These are phyloP conservation scores for Gynochthodes officinalis DNA, from an alignment of 257 asterid genomes.

Conservation along the genomic window DNA sequence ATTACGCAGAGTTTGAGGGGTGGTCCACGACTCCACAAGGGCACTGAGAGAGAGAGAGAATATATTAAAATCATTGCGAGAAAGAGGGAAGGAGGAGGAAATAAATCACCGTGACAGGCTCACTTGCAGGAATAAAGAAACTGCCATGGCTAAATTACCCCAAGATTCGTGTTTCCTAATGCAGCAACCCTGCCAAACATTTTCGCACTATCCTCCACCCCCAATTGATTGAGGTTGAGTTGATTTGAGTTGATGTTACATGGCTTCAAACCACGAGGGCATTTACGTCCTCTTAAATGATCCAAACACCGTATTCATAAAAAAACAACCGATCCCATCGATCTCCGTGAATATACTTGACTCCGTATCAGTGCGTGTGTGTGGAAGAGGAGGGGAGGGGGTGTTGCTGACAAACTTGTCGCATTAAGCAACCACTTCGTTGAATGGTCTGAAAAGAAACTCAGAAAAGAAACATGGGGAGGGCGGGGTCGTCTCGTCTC, in stretches of 20 bases:
- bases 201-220: no score
- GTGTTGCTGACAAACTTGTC: slow-evolving; percentile 12
- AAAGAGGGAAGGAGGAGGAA: slow-evolving; percentile 6
- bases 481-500: neutral
- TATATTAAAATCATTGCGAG: neutral
- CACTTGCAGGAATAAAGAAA: slow-evolving; percentile 6
- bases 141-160: slow-evolving; percentile 12
- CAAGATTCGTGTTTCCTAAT: neutral
- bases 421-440: neutral
- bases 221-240: no score
- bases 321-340: neutral
- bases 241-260: neutral
- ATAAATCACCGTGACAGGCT: neutral
- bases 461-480: no score
- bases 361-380: no score
- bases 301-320: neutral
- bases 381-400: no score
- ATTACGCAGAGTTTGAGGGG: neutral
- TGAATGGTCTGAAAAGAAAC: neutral
- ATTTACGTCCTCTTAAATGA: neutral
- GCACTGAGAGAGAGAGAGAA: no score
- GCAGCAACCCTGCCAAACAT: slow-evolving; percentile 6
- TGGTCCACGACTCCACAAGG: slow-evolving; percentile 2
- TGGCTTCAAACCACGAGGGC: neutral
- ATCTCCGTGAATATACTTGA: slow-evolving; percentile 1